These are phyloP conservation scores for Moringa oleifera DNA, from an alignment of 345 rosid species.

Conservation along the genomic window DNA sequence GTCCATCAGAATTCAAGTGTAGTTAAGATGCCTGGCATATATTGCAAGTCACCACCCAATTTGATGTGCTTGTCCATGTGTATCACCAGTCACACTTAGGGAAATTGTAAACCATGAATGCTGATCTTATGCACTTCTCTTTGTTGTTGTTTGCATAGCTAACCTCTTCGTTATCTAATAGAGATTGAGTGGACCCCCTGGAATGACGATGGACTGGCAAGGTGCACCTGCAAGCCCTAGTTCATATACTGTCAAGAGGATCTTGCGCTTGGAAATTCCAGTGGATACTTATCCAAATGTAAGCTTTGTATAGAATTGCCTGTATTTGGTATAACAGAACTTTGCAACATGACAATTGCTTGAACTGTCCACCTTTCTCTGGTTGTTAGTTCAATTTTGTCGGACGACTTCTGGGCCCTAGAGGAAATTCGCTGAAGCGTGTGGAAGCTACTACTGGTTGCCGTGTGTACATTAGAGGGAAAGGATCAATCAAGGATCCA, in stretches of 20 bases:
- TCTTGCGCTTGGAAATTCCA: constrained; percentile 97
- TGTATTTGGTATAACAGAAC: constrained; percentile 1
- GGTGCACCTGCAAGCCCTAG: constrained; percentile 96
- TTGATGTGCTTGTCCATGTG: constrained; percentile 7
- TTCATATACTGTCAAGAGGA: constrained; percentile 86
- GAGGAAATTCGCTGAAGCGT: constrained; percentile 97
- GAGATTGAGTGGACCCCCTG: constrained; percentile 83
- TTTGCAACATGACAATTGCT: constrained; percentile 1
- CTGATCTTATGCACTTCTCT: not conserved
- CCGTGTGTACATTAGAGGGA: constrained; percentile 96
- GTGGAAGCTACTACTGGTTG: constrained; percentile 99
- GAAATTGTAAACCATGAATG: not conserved
- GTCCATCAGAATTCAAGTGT: no score
- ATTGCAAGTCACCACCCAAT: not conserved
- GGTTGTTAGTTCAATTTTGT: constrained; percentile 87
- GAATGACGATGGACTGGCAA: constrained; percentile 99
- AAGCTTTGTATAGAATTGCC: constrained; percentile 11
- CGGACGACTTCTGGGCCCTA: constrained; percentile 93
- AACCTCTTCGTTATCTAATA: constrained; percentile 23
- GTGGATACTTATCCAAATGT: constrained; percentile 85
- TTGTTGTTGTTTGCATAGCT: constrained; percentile 5
- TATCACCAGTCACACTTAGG: not conserved
- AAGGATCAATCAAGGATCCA: constrained; percentile 96
- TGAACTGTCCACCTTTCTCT: constrained; percentile 4
- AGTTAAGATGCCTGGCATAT: not conserved